A percentile compares a stretch with the other conserved stretches of the same genome.
phyloP scores from a whole-genome alignment of 148 eudicot genomes.

The Cornus controversa region DNA sequence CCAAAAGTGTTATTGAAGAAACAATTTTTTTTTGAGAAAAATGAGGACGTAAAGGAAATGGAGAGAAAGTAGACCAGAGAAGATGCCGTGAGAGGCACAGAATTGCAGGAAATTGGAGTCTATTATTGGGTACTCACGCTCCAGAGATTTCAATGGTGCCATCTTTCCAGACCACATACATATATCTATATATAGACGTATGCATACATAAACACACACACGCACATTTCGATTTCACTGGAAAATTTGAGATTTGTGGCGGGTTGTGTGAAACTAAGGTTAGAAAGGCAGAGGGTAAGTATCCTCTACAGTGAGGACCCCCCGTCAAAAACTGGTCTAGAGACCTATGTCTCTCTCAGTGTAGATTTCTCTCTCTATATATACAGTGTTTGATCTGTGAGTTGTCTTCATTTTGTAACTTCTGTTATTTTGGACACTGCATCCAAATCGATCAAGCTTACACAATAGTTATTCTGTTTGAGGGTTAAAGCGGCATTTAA shows the following conservation, averaged over 20 bases:
- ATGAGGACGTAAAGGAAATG: neutral
- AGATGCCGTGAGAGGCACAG: conserved; percentile 66
- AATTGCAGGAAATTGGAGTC: conserved; percentile 57
- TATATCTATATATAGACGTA: too few relatives aligned
- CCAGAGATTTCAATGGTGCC: conserved; percentile 59
- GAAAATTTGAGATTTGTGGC: neutral
- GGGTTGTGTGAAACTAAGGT: neutral
- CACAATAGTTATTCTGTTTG: too few relatives aligned
- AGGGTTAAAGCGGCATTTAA: too few relatives aligned
- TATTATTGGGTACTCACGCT: conserved; percentile 44
- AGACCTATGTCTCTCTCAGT: too few relatives aligned
- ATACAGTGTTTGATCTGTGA: too few relatives aligned
- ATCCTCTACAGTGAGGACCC: too few relatives aligned
- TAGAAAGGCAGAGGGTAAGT: neutral
- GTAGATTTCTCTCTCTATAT: too few relatives aligned
- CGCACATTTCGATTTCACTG: neutral
- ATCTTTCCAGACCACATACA: conserved; percentile 17
- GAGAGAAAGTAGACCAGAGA: conserved; percentile 40
- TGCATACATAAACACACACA: too few relatives aligned
- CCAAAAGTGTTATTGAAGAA: neutral
- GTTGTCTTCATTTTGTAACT: too few relatives aligned
- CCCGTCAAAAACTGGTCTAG: too few relatives aligned
- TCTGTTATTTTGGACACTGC: too few relatives aligned
- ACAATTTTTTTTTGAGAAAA: neutral
- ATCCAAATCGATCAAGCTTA: too few relatives aligned